Conservation (phyloP, 768 basidiomycete species). For the Trametes cinnabarina region DNA sequence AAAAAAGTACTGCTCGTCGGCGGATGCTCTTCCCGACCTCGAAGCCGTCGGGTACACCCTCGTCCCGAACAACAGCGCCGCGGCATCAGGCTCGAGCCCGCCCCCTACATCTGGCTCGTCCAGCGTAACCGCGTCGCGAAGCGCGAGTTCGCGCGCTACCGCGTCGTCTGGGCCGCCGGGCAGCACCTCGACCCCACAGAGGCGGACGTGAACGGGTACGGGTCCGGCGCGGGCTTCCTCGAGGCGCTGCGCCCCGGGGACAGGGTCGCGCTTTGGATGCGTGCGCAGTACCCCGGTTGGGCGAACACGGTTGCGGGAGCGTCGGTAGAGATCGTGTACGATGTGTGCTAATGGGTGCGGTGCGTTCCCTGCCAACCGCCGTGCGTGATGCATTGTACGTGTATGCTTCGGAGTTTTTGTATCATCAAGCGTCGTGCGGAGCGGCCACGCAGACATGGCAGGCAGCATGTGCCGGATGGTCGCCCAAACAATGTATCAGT, state of each 20-base stretch:
- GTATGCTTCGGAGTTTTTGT: too few relatives aligned
- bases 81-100: background rate
- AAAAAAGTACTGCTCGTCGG: background rate
- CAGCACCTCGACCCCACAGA: background rate
- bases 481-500: too few relatives aligned
- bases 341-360: background rate
- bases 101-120: background rate
- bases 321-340: background rate
- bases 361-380: too few relatives aligned
- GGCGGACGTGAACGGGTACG: background rate
- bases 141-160: background rate
- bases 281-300: background rate
- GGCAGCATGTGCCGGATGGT: too few relatives aligned
- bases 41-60: background rate
- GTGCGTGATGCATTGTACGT: too few relatives aligned
- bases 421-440: too few relatives aligned
- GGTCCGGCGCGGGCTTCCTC: background rate
- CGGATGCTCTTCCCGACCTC: background rate
- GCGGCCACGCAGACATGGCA: too few relatives aligned
- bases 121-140: conserved; percentile 8
- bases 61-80: background rate
- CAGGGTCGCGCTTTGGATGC: conserved; percentile 5
- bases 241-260: conserved; percentile 3
- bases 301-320: background rate
- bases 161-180: background rate